Percentiles rank a stretch among this genome's conserved stretches.
Evolutionary conservation across 176 grass and related monocot species (phyloP).

Genomic region (Eleusine coracana): DNA sequence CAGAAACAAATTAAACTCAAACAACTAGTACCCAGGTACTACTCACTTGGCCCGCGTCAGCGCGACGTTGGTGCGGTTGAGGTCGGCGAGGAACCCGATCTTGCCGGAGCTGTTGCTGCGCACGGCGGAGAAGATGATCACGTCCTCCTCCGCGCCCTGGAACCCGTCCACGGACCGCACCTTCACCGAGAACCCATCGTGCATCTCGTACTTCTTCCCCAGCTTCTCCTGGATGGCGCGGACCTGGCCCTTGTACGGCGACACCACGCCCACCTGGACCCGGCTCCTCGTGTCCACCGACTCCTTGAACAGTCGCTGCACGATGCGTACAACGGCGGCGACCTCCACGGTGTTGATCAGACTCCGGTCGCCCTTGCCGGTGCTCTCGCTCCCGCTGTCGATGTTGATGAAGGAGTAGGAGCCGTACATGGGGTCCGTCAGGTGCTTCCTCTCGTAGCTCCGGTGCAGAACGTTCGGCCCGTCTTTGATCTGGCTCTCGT

Average conservation of each 20-base stretch:
- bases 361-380: slow-evolving; percentile 43
- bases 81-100: slow-evolving; percentile 57
- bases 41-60: slow-evolving; percentile 68
- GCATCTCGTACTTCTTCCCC: slow-evolving; percentile 19
- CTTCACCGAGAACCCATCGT: slow-evolving; percentile 48
- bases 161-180: slow-evolving; percentile 82
- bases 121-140: slow-evolving; percentile 71
- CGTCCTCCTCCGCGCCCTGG: slow-evolving; percentile 78
- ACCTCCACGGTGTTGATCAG: slow-evolving; percentile 62
- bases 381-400: slow-evolving; percentile 51
- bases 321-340: slow-evolving; percentile 45
- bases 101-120: slow-evolving; percentile 55
- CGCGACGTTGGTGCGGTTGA: slow-evolving; percentile 66
- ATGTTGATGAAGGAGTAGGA: slow-evolving; percentile 78
- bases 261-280: slow-evolving; percentile 52
- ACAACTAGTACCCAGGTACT: too few species aligned
- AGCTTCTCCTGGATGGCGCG: slow-evolving; percentile 57
- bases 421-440: slow-evolving; percentile 55
- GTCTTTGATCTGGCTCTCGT: slow-evolving; percentile 43
- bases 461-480: slow-evolving; percentile 54
- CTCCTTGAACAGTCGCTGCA: slow-evolving; percentile 59
- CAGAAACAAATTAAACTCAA: not conserved
- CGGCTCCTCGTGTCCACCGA: not conserved
- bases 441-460: slow-evolving; percentile 38
- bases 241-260: slow-evolving; percentile 65